Evolutionary conservation across 257 asterid species (phyloP).

Genomic region (Parsonsia alboflavescens): DNA sequence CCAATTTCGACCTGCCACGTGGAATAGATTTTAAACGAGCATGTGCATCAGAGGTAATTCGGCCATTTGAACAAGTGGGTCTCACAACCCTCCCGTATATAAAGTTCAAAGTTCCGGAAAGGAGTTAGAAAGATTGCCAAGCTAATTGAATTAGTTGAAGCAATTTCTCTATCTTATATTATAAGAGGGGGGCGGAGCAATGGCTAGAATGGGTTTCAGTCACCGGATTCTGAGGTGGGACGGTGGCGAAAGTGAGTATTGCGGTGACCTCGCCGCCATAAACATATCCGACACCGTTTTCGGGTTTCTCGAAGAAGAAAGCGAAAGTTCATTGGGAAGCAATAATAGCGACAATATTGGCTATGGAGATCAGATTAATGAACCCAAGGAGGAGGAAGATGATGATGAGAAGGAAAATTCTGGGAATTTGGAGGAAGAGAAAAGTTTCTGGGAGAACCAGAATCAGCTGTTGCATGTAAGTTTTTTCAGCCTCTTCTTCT

Average conservation of each 20-base stretch:
- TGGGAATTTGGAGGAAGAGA: constrained; percentile 20
- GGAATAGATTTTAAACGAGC: not conserved
- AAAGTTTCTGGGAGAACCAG: constrained; percentile 66
- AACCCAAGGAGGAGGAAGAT: constrained; percentile 24
- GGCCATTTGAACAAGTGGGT: constrained; percentile 29
- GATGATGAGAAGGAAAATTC: constrained; percentile 35
- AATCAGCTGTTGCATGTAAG: constrained; percentile 58
- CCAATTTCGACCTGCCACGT: constrained; percentile 23
- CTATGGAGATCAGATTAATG: constrained; percentile 8
- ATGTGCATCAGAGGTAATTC: constrained; percentile 8
- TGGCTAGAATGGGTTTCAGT: constrained; percentile 41
- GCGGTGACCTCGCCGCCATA: constrained; percentile 44
- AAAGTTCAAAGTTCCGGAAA: constrained; percentile 14
- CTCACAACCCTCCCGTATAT: constrained; percentile 21
- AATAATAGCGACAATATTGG: constrained; percentile 9
- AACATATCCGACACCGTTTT: constrained; percentile 71
- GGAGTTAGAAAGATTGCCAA: constrained; percentile 6
- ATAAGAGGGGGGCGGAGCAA: constrained; percentile 7
- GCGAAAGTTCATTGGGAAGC: constrained; percentile 40
- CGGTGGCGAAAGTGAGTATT: constrained; percentile 34
- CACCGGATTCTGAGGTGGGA: constrained; percentile 62
- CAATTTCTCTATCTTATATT: not conserved
- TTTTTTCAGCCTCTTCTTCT: not conserved
- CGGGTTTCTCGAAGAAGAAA: constrained; percentile 58
- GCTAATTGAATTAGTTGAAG: constrained; percentile 5